A percentile compares a stretch with the other conserved stretches of the same genome.
Evolutionary conservation across 805 yeast species (phyloP).

Genomic region (Zygosaccharomyces pseudorouxii): DNA sequence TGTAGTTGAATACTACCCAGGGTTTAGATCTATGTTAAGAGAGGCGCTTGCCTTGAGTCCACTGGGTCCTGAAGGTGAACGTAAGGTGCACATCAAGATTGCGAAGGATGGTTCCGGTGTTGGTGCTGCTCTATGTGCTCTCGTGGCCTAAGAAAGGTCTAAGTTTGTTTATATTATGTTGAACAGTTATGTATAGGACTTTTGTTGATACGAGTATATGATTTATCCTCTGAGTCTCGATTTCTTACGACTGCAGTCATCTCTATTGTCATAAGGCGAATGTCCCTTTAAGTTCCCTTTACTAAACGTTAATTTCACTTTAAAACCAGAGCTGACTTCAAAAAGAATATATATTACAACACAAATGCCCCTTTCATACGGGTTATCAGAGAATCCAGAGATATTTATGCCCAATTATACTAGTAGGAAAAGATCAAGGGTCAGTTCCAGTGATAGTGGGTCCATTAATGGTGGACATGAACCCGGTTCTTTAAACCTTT

Average conservation of each 20-base stretch:
- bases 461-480: slow-evolving; percentile 1
- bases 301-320: background rate
- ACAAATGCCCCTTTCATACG: slow-evolving; percentile 13
- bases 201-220: background rate
- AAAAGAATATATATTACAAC: too few species aligned
- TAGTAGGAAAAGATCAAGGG: slow-evolving; percentile 9
- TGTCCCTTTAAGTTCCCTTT: background rate
- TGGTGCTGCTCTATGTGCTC: slow-evolving; percentile 94
- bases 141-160: slow-evolving; percentile 29
- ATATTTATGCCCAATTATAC: slow-evolving; percentile 15
- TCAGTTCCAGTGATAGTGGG: slow-evolving; percentile 4
- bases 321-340: too few species aligned
- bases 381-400: slow-evolving; percentile 11
- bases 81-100: slow-evolving; percentile 69
- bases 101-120: slow-evolving; percentile 97
- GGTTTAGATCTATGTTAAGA: slow-evolving; percentile 72
- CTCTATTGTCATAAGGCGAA: background rate
- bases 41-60: slow-evolving; percentile 69
- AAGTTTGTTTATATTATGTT: background rate
- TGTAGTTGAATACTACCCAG: slow-evolving; percentile 89
- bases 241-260: background rate
- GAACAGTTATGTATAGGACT: background rate
- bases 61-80: slow-evolving; percentile 69
- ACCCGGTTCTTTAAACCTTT: slow-evolving; percentile 7
- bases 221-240: too few species aligned